A percentile compares a stretch with the other conserved stretches of the same genome.
These are phyloP conservation scores for Pistacia vera DNA, from an alignment of 345 rosid genomes.

Conservation along the genomic window DNA sequence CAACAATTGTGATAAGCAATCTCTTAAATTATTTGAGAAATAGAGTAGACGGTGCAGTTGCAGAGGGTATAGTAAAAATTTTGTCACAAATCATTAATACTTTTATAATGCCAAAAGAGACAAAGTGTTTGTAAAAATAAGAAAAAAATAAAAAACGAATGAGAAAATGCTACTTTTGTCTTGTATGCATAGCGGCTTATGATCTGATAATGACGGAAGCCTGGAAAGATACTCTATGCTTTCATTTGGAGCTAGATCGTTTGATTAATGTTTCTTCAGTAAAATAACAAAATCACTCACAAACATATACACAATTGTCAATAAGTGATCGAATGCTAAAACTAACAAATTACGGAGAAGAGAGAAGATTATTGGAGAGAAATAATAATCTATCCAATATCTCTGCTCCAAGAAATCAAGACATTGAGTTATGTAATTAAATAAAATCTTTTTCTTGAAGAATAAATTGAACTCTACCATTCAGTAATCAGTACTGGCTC, in stretches of 20 bases:
- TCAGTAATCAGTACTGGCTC: neutral
- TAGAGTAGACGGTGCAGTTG: too few relatives aligned
- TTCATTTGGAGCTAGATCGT: neutral
- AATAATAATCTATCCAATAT: neutral
- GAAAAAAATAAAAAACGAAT: neutral
- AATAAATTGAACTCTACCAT: neutral
- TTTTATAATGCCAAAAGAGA: neutral
- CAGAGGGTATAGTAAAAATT: too few relatives aligned
- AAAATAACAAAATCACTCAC: neutral
- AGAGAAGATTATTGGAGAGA: too few relatives aligned
- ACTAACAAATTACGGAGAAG: too few relatives aligned
- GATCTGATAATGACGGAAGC: neutral
- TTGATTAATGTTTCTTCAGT: too few relatives aligned
- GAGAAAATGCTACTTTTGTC: neutral
- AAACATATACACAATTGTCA: neutral
- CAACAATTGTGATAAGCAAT: too few relatives aligned
- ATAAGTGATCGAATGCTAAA: too few relatives aligned
- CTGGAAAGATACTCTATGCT: neutral
- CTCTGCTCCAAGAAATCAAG: neutral
- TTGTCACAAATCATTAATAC: neutral
- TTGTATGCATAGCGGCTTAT: neutral
- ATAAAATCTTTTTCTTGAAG: too few relatives aligned
- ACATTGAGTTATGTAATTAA: too few relatives aligned
- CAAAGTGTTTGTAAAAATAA: neutral
- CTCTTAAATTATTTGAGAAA: too few relatives aligned